Base-by-base conservation (phyloP, 345 rosid species). In the Linum tenue region DNA sequence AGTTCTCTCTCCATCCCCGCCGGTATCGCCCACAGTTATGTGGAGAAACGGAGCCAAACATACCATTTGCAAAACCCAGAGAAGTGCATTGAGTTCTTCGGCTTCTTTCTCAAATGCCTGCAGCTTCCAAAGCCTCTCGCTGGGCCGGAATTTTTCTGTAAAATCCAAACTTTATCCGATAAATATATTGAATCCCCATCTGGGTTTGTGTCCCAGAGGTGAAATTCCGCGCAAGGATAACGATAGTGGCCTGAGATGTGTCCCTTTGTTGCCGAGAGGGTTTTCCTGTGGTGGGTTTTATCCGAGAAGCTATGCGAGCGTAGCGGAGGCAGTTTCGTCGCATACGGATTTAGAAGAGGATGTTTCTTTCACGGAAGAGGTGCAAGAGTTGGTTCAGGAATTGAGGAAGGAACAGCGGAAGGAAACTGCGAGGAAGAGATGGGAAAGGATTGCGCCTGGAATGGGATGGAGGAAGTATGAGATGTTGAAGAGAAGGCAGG, bases 311-410 rank as follows among this genome's bases (percentile, higher is more conserved):
- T 86, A 76, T 61, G 77, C 72, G 51, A 86, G 86, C 70, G 86
- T 88, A 63, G 99, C 97, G 0, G 95, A 89, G 84, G 97, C 91
- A 58, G 85, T 87, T 59, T 78, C 88, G 0, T 73, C 78, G 0
- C 79, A 97, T 7, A 1, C 0, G 88, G 53, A 48, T 1, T 12
- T 9, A 1, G 99, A 91, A 70, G 96, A 91, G 43, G 92, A 85
- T 3, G 74, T 79, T 38, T 75, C 81, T 3, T 63, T 77, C 14
- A 82, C 61, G 5, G 90, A 82, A 17, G 97, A 94, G 73, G 82
- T 90, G 51, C 72, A 86, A 42, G 91, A 85, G 31, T 64, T 88
- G 79, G 69, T 90, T 73, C 70, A 72, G 43, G 88, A 83, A 69
- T 77, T 83, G 84, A 82, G 77, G 81, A 91, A 77, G 63, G 89